These are phyloP conservation scores for Cicer arietinum DNA, from an alignment of 306 rosid genomes.

Conservation along the genomic window DNA sequence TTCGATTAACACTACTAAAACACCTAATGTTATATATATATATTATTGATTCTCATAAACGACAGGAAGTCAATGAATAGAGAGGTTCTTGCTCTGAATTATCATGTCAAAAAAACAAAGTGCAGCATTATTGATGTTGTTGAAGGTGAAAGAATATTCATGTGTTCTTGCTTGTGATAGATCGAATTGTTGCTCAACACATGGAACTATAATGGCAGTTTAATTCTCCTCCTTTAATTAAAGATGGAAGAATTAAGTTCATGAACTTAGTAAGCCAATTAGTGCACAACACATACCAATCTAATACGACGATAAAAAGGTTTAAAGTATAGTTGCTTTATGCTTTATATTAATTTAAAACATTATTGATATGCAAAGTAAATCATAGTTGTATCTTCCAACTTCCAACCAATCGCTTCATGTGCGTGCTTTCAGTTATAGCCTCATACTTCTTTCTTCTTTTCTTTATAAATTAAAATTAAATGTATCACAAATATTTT, in stretches of 20 bases:
- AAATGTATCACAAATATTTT: too few species aligned
- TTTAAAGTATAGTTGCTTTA: conserved; percentile 83
- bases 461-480: too few species aligned
- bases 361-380: conserved; percentile 51
- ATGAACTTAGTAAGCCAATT: conserved; percentile 45
- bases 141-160: conserved; percentile 44
- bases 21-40: too few species aligned
- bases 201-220: conserved; percentile 50
- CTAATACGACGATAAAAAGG: conserved; percentile 68
- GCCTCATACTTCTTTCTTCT: too few species aligned
- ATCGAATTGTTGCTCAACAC: conserved; percentile 46
- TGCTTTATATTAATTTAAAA: conserved; percentile 51
- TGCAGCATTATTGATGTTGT: conserved; percentile 19
- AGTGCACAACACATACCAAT: conserved; percentile 32
- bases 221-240: conserved; percentile 43
- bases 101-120: conserved; percentile 43
- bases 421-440: conserved; percentile 37
- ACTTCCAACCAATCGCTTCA: conserved; percentile 41
- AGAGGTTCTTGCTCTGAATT: conserved; percentile 39
- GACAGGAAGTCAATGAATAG: conserved; percentile 43
- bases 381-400: conserved; percentile 47
- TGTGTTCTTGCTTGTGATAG: conserved; percentile 13
- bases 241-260: conserved; percentile 26
- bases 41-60: conserved; percentile 24
- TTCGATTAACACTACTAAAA: too few species aligned